phyloP scores from a whole-genome alignment of 805 yeast genomes.

The Torulaspora microellipsoides region DNA sequence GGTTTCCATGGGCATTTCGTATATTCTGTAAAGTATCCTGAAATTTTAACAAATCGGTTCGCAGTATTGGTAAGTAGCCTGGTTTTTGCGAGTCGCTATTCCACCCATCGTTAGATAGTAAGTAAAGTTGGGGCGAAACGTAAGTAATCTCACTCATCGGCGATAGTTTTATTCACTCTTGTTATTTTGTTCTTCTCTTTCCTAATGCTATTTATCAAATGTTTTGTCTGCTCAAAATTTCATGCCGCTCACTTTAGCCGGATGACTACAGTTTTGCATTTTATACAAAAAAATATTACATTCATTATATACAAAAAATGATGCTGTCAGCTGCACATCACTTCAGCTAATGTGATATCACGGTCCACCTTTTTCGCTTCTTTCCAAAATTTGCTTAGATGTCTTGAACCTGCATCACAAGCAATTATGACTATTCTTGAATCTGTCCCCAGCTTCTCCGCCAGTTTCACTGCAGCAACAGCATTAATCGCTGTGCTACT shows the following conservation, averaged over 20 bases:
- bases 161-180: not conserved
- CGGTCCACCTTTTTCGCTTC: slow-evolving; percentile 42
- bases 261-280: too few species aligned
- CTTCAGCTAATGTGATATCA: slow-evolving; percentile 35
- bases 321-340: slow-evolving; percentile 16
- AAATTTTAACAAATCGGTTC: slow-evolving; percentile 22
- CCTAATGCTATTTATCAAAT: too few species aligned
- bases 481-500: slow-evolving; percentile 92
- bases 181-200: not conserved
- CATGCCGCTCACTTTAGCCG: too few species aligned
- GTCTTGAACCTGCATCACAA: slow-evolving; percentile 90
- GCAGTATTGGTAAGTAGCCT: slow-evolving; percentile 28
- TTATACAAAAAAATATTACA: not conserved
- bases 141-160: slow-evolving; percentile 24
- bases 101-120: slow-evolving; percentile 21
- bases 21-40: slow-evolving; percentile 10
- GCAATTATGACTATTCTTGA: slow-evolving; percentile 75
- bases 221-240: too few species aligned
- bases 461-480: slow-evolving; percentile 73
- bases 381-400: slow-evolving; percentile 89
- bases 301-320: not conserved
- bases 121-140: slow-evolving; percentile 28
- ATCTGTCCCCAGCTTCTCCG: slow-evolving; percentile 49
- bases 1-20: not conserved
- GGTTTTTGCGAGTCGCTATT: slow-evolving; percentile 20